Percentiles rank a stretch among this genome's conserved stretches.
These are phyloP conservation scores for Talaromyces sp. DNA, from an alignment of 2,329 filamentous ascomycete genomes.

Conservation along the genomic window DNA sequence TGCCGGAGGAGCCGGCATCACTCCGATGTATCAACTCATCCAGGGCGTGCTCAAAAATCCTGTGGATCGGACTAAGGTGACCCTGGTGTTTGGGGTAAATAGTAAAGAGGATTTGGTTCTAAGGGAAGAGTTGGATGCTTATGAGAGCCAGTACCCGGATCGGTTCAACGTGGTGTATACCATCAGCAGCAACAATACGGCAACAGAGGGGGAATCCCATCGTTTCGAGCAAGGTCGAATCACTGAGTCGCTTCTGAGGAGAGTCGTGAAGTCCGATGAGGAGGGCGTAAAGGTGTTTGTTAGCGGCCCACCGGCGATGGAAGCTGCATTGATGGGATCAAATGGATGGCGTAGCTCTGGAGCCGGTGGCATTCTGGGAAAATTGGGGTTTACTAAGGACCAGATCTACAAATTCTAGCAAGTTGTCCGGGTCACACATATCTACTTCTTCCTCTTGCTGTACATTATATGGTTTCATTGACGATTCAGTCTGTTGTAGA, in stretches of 20 bases:
- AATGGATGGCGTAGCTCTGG: neutral
- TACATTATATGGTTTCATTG: too few species aligned
- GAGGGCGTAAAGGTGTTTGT: neutral
- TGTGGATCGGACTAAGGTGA: neutral
- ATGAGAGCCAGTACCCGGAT: neutral
- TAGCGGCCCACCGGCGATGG: neutral
- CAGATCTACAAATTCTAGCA: neutral
- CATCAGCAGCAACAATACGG: neutral
- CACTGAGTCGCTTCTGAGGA: neutral
- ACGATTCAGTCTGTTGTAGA: too few species aligned
- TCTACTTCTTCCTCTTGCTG: too few species aligned
- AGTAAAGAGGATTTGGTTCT: neutral
- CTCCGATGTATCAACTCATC: neutral
- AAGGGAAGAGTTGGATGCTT: neutral
- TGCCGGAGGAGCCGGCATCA: neutral
- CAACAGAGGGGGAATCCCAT: neutral
- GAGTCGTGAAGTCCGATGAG: neutral
- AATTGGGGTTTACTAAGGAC: neutral
- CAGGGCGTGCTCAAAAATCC: neutral
- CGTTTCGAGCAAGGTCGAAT: neutral
- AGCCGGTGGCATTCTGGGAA: neutral
- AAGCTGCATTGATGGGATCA: neutral
- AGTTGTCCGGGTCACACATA: neutral
- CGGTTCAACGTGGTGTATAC: neutral
- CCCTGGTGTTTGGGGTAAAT: neutral